Evolutionary conservation across 257 asterid species (phyloP).

Genomic region (Schizonepeta tenuifolia): DNA sequence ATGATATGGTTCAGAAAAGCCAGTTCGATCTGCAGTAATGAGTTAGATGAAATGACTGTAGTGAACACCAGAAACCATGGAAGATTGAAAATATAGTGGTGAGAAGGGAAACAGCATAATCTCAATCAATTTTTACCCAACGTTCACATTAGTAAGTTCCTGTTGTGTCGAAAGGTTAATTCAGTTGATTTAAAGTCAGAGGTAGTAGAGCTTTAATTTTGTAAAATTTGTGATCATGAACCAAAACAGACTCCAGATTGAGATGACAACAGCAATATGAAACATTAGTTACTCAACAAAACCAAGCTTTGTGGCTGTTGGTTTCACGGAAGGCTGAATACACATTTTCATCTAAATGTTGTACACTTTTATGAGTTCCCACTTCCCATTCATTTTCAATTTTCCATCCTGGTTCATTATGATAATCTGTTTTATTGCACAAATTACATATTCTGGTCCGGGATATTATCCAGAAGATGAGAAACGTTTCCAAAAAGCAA

Average conservation of each 20-base stretch:
- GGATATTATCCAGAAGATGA: constrained; percentile 1
- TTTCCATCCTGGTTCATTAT: neutral
- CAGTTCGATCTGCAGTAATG: neutral
- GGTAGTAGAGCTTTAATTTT: neutral
- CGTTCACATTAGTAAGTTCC: neutral
- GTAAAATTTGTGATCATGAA: neutral
- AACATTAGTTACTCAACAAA: neutral
- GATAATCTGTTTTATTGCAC: neutral
- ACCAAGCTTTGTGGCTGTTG: constrained; percentile 2
- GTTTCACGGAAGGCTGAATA: neutral
- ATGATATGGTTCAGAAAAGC: constrained; percentile 7
- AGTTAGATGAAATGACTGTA: neutral
- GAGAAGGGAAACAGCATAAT: neutral
- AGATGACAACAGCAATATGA: neutral
- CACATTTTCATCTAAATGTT: neutral
- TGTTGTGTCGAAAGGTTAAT: neutral
- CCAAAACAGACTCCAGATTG: neutral
- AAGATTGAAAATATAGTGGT: neutral
- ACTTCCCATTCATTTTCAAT: neutral
- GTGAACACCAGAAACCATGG: neutral
- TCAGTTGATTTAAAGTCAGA: neutral
- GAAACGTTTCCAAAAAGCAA: neutral
- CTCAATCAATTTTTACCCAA: constrained; percentile 4
- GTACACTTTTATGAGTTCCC: neutral
- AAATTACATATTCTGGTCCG: neutral